Conservation (phyloP, 108 stramenopile genomes). For the Mayamaea pseudoterrestris region DNA sequence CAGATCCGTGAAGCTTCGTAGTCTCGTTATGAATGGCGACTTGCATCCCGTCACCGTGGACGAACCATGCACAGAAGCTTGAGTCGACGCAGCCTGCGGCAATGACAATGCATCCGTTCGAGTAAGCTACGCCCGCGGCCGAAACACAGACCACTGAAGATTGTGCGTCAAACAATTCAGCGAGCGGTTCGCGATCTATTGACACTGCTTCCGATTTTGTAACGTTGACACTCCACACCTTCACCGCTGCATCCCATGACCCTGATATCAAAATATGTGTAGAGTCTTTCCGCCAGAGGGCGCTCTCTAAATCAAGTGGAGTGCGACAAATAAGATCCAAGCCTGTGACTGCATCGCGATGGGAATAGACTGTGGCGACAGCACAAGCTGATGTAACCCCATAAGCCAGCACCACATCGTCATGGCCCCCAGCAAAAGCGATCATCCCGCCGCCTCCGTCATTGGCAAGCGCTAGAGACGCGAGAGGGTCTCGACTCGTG, state of each 20-base stretch:
- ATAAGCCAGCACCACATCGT: constrained; percentile 60
- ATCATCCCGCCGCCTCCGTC: constrained; percentile 43
- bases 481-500: constrained; percentile 44
- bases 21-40: constrained; percentile 51
- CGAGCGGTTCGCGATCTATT: constrained; percentile 45
- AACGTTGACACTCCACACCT: constrained; percentile 52
- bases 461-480: constrained; percentile 30
- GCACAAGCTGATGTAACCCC: constrained; percentile 60
- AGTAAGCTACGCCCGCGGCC: constrained; percentile 16
- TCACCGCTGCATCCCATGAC: constrained; percentile 64
- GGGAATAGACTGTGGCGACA: constrained; percentile 58
- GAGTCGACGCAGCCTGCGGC: constrained; percentile 49
- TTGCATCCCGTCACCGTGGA: constrained; percentile 41
- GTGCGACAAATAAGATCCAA: constrained; percentile 29
- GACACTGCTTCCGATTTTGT: constrained; percentile 45
- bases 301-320: constrained; percentile 13
- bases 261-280: constrained; percentile 61
- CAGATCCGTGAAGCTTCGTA: constrained; percentile 32
- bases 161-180: constrained; percentile 60
- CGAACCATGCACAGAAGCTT: constrained; percentile 50
- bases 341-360: constrained; percentile 61
- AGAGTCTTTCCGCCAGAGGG: constrained; percentile 32
- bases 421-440: constrained; percentile 64
- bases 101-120: constrained; percentile 24
- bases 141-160: constrained; percentile 44